Conservation (phyloP, 2,329 filamentous ascomycete genomes). For the Microdochium bolleyi region DNA sequence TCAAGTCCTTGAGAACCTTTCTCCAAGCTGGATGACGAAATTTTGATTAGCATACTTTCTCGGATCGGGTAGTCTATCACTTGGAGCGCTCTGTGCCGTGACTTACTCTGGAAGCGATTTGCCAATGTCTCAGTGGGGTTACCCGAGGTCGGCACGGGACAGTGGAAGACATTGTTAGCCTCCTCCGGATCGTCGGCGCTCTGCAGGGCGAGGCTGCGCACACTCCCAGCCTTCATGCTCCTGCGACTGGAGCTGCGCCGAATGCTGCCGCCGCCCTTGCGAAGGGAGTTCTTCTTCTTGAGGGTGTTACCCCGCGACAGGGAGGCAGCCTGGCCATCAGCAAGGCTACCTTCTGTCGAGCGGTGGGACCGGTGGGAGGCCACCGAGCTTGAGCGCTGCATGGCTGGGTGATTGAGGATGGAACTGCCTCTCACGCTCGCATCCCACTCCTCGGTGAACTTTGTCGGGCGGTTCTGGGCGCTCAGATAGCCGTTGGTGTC, state of each 20-base stretch:
- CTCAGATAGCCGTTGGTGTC: not conserved
- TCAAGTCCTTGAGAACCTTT: slow-evolving; percentile 89
- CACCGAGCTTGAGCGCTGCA: slow-evolving; percentile 56
- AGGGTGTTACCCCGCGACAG: slow-evolving; percentile 60
- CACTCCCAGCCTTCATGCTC: slow-evolving; percentile 79
- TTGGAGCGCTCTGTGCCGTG: not conserved
- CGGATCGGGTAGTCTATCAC: not conserved
- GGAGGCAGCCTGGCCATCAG: slow-evolving; percentile 22
- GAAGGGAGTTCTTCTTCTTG: slow-evolving; percentile 80
- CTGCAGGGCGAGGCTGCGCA: slow-evolving; percentile 70
- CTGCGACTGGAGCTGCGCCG: slow-evolving; percentile 73
- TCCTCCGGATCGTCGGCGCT: slow-evolving; percentile 61
- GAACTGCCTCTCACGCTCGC: slow-evolving; percentile 60
- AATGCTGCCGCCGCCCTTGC: slow-evolving; percentile 58
- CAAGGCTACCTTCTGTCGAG: slow-evolving; percentile 30
- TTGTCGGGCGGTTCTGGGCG: slow-evolving; percentile 25
- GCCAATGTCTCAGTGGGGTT: slow-evolving; percentile 84
- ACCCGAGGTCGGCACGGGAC: slow-evolving; percentile 79
- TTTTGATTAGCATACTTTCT: slow-evolving; percentile 1
- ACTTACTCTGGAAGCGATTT: slow-evolving; percentile 78
- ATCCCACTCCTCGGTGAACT: slow-evolving; percentile 66
- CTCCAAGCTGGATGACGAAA: slow-evolving; percentile 65
- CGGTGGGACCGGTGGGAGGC: slow-evolving; percentile 38
- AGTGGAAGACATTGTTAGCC: slow-evolving; percentile 77
- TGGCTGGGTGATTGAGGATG: slow-evolving; percentile 43